Conservation (phyloP, 331 rosid species). For the Pyrus hybrid region DNA sequence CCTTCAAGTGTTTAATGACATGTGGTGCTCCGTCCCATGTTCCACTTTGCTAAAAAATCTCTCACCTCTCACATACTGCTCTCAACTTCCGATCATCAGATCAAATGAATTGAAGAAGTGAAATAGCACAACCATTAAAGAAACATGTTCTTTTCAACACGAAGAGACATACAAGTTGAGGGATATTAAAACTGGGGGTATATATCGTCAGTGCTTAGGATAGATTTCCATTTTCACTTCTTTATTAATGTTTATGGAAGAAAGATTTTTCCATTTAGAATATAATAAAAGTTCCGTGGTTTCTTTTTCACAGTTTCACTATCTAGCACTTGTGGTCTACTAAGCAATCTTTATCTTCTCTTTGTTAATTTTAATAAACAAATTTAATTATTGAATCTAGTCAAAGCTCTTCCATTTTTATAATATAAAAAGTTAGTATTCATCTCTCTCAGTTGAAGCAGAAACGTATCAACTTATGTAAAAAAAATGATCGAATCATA, state of each 20-base stretch:
- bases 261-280: not conserved
- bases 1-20: too few relatives aligned
- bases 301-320: conserved; percentile 1
- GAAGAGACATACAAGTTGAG: too few relatives aligned
- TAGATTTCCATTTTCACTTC: not conserved
- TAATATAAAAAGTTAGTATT: not conserved
- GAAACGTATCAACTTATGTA: not conserved
- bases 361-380: not conserved
- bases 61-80: too few relatives aligned
- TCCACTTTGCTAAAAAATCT: too few relatives aligned
- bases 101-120: too few relatives aligned
- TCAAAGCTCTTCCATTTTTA: not conserved
- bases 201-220: not conserved
- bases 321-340: conserved; percentile 1
- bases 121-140: too few relatives aligned
- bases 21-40: too few relatives aligned
- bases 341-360: not conserved
- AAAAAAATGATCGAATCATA: not conserved
- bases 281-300: conserved; percentile 2
- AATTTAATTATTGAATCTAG: not conserved
- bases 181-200: too few relatives aligned
- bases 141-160: too few relatives aligned
- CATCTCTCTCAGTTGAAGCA: not conserved
- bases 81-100: too few relatives aligned
- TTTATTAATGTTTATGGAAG: not conserved